Evolutionary conservation across 768 basidiomycete genomes (phyloP).

Genomic region (Xanthoconium stramineum): DNA sequence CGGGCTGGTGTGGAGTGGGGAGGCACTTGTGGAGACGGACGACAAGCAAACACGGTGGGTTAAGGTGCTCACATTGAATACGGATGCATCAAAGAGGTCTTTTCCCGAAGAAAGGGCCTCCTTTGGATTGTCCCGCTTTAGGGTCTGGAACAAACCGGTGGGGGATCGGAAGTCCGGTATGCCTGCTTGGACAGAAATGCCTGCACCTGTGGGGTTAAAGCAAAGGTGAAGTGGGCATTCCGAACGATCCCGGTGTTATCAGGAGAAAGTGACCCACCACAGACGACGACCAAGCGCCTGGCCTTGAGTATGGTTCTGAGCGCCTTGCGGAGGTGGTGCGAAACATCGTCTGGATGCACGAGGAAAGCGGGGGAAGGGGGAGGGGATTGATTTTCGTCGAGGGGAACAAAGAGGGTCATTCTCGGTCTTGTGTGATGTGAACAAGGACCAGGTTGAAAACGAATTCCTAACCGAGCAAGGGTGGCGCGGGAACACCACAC

Average conservation of each 20-base stretch:
- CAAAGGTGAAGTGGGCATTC: background rate
- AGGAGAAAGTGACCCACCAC: conserved; percentile 51
- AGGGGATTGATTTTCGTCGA: conserved; percentile 45
- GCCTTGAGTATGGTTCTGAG: conserved; percentile 74
- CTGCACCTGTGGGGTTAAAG: conserved; percentile 57
- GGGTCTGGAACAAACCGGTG: conserved; percentile 72
- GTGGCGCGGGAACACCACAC: conserved; percentile 31
- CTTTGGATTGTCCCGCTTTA: conserved; percentile 76
- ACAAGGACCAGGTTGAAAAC: conserved; percentile 18
- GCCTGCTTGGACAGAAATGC: conserved; percentile 82
- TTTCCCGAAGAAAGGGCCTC: conserved; percentile 71
- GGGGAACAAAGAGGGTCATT: conserved; percentile 67
- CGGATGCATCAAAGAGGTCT: conserved; percentile 88
- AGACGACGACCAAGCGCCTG: conserved; percentile 80
- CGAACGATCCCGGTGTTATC: conserved; percentile 12
- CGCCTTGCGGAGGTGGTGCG: conserved; percentile 48
- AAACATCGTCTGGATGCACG: conserved; percentile 42
- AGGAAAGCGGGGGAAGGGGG: conserved; percentile 59
- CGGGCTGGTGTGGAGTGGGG: background rate
- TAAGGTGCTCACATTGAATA: conserved; percentile 65
- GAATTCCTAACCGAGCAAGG: background rate
- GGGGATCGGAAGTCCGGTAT: conserved; percentile 89
- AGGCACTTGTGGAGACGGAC: background rate
- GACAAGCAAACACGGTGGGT: conserved; percentile 2
- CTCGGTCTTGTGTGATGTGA: conserved; percentile 26